Base-by-base conservation (phyloP, 164 flowering plant species). In the Chloranthus sessilifolius region DNA sequence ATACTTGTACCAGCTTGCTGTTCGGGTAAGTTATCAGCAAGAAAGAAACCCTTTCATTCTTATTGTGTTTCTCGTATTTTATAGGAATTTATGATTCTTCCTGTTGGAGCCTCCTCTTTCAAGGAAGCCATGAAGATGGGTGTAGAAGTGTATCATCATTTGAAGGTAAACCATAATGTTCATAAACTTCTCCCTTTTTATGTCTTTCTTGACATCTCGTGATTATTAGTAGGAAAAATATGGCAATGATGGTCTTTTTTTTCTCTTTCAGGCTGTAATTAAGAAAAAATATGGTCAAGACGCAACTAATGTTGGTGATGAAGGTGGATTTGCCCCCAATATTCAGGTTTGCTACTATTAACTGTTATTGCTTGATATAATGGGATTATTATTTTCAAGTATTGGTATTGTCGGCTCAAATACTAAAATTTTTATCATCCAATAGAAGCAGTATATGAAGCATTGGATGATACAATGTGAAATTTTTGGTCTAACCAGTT, bases 41-140 rank as follows among this genome's bases (percentile, higher is more conserved):
- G n/a, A n/a, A n/a, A n/a, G n/a, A n/a, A n/a, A n/a, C n/a, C n/a
- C 44, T 3, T 20, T 12, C 7, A 4, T 15, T 40, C 44, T 40
- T 2, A 40, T 28, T 20, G 3, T n/a, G 5, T 10, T 47, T 29
- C 34, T 4, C 7, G 8, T 26, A n/a, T n/a, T n/a, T 12, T 54
- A 7, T 28, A 71, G 76, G 72, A 71, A 36, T 71, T 71, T 37
- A 71, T 71, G 76, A 71, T 71, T 55, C 76, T 71, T 31, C 76
- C 76, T 39, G 70, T 64, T 30, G 76, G 76, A 15, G 76, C 76
- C 10, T 64, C 72, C 38, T 64, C 67, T 50, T 71, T 71, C 58
- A 64, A 55, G 39, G 76, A 71, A 54, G 72, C 76, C 44, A 71
- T 71, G 72, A 71, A 71, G 62, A 71, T 71, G 72, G 72, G 76